Conservation (phyloP, 2,329 filamentous ascomycete species). For the Septoria linicola region DNA sequence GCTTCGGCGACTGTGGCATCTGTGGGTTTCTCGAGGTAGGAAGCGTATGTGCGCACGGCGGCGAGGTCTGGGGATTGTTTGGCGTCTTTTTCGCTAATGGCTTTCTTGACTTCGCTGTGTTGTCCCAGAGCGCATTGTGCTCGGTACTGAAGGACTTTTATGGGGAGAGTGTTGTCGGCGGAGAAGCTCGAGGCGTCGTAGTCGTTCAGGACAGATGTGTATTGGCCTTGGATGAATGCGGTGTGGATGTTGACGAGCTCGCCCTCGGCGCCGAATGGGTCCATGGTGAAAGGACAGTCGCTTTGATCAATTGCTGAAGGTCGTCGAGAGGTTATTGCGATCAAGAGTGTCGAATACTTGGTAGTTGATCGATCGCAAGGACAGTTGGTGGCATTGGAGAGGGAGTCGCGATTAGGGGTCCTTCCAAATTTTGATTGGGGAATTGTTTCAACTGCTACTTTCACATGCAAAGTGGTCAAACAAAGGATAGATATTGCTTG, state of each 20-base stretch:
- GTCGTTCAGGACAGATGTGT: slow-evolving; percentile 73
- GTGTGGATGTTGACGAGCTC: slow-evolving; percentile 68
- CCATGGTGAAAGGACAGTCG: slow-evolving; percentile 43
- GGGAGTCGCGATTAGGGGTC: background rate
- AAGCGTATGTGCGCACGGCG: slow-evolving; percentile 74
- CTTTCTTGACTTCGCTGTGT: slow-evolving; percentile 67
- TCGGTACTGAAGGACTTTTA: slow-evolving; percentile 75
- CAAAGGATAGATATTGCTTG: background rate
- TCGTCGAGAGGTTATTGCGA: no score
- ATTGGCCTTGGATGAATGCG: slow-evolving; percentile 74
- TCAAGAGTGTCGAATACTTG: no score
- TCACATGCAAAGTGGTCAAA: background rate
- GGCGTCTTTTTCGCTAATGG: slow-evolving; percentile 62
- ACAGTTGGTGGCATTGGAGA: slow-evolving; percentile 4
- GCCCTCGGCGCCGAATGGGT: slow-evolving; percentile 65
- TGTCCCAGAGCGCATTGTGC: slow-evolving; percentile 81
- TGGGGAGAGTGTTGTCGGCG: slow-evolving; percentile 71
- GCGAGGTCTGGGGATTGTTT: slow-evolving; percentile 65
- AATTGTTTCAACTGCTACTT: background rate
- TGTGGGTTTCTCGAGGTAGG: slow-evolving; percentile 46
- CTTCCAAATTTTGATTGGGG: background rate
- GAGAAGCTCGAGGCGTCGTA: slow-evolving; percentile 81
- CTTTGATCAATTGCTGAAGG: no score
- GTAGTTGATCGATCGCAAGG: background rate
- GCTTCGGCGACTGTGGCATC: slow-evolving; percentile 56